Percentiles rank a stretch among this genome's conserved stretches.
These are phyloP conservation scores for Anthracocystis panici-leucophaei DNA, from an alignment of 1,284 basidiomycete species.

Conservation along the genomic window DNA sequence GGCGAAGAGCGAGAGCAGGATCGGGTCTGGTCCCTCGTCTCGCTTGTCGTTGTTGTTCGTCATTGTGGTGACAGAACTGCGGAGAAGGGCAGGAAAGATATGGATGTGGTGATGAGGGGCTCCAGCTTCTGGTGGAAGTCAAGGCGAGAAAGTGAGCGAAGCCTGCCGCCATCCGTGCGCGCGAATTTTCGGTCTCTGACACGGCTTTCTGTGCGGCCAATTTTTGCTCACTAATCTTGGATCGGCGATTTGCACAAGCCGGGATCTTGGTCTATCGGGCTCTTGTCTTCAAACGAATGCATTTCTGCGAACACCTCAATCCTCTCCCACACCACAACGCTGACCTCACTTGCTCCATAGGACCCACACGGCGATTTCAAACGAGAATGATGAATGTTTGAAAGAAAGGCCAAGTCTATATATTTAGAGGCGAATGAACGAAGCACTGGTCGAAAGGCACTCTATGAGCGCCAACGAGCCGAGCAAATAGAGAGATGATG, in stretches of 20 bases:
- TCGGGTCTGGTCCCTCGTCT: slow-evolving; percentile 77
- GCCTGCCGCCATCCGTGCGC: slow-evolving; percentile 4
- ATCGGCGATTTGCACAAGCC: background rate
- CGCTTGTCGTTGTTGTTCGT: slow-evolving; percentile 7
- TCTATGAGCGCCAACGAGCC: background rate
- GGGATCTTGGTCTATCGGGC: background rate
- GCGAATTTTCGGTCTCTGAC: slow-evolving; percentile 13
- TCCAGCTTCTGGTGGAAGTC: background rate
- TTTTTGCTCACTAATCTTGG: slow-evolving; percentile 8
- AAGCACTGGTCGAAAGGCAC: background rate
- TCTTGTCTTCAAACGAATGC: background rate
- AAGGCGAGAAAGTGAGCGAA: background rate
- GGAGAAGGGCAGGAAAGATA: background rate
- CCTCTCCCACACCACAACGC: background rate
- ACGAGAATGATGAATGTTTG: background rate
- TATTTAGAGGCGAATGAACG: background rate
- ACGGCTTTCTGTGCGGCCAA: slow-evolving; percentile 29
- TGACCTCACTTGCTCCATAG: background rate
- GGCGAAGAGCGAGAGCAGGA: slow-evolving; percentile 87
- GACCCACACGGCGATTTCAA: background rate
- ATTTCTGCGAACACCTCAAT: background rate
- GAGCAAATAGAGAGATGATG: background rate
- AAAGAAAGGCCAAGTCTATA: background rate
- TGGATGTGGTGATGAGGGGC: background rate
- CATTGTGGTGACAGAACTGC: slow-evolving; percentile 6